Evolutionary conservation across 202 grass and related monocot genomes (phyloP).

Genomic region (Bolboschoenoplectus hybrid): DNA sequence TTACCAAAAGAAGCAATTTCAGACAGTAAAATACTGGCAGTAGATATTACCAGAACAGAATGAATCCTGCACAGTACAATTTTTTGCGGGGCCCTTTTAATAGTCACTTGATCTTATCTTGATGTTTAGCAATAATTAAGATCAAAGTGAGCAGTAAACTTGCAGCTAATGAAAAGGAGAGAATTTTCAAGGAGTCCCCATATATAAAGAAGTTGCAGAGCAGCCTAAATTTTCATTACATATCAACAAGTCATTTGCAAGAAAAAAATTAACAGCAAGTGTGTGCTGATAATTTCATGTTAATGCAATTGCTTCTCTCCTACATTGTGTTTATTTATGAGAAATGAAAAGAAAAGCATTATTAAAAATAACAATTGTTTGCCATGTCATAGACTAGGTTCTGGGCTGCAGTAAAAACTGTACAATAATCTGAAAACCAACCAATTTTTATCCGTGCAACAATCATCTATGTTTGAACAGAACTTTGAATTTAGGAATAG

Average conservation of each 20-base stretch:
- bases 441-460: neutral
- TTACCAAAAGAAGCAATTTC: neutral
- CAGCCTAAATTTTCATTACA: neutral
- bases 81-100: neutral
- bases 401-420: neutral
- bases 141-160: neutral
- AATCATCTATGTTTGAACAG: neutral
- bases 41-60: neutral
- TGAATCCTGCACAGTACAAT: neutral
- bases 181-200: neutral
- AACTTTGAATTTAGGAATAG: neutral
- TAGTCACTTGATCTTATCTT: neutral
- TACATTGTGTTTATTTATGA: neutral
- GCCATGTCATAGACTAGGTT: conserved; percentile 2
- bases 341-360: neutral
- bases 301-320: neutral
- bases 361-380: neutral
- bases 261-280: neutral
- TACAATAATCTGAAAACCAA: conserved; percentile 10
- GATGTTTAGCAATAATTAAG: neutral
- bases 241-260: neutral
- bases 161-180: neutral
- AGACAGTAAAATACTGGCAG: neutral
- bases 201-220: neutral
- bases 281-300: neutral